Base-by-base conservation (phyloP, 495 filamentous ascomycete genomes). In the Xylaria acuta region DNA sequence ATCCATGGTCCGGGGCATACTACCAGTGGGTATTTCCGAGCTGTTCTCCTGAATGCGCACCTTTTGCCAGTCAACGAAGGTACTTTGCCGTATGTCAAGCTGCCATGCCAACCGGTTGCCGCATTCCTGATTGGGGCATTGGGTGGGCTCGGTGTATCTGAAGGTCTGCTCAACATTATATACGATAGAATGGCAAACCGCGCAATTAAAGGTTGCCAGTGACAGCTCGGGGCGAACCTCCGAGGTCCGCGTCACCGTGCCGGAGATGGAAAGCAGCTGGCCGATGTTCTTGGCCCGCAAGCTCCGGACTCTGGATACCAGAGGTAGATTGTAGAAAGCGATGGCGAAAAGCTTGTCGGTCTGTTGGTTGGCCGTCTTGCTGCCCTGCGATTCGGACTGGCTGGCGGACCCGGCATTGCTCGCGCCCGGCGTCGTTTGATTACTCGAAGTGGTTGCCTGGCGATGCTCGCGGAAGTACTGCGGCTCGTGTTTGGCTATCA, bases 51-150 rank as follows among this genome's bases (percentile, higher is more conserved):
- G 96, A 40, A 98, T 92, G 64, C 97, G 90, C 30, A 98, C 93
- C 79, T 98, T 98, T 74, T 99, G 96, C 96, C 96, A 99, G 82
- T 99, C 96, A 27, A 98, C 92, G 77, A 99, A 99, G 3, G 95
- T 97, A 79, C 94, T 97, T 80, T 97, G 96, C 56, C 94, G 88
- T 78, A 99, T 98, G 75, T 99, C 95, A 6, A 99, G 84, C 32
- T 94, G 90, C 96, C 96, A 99, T 25, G 92, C 94, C 60, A 87
- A 82, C 34, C 95, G 91, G 83, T 99, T 99, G 69, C 89, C 89
- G 78, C 96, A 99, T n/a, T 87, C 90, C n/a, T 86, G 74, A 75
- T 98, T 98, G 0, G 96, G 96, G 76, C 96, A 99, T 83, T 98
- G 94, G 4, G 94, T 92, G 16, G 96, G 96, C 77, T 99, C 96